A percentile compares a stretch with the other conserved stretches of the same genome.
These are phyloP conservation scores for Clavispora asparagi DNA, from an alignment of 805 yeast genomes.

Conservation along the genomic window DNA sequence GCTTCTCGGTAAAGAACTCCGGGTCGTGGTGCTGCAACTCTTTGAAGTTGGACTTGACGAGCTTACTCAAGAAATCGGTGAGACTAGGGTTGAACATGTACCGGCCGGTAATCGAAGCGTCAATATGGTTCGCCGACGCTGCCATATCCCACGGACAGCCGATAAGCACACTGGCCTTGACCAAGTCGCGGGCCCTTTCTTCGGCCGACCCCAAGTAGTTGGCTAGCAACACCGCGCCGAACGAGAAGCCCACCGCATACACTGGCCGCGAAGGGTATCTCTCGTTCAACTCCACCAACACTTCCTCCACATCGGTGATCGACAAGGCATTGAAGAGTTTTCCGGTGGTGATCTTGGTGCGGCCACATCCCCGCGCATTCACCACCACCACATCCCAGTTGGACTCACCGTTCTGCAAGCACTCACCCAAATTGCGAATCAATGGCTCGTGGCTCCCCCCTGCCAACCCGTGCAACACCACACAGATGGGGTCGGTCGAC, in stretches of 20 bases:
- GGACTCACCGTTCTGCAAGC: slow-evolving; percentile 19
- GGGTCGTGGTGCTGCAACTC: slow-evolving; percentile 25
- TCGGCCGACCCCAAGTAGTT: slow-evolving; percentile 67
- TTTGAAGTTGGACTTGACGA: slow-evolving; percentile 31
- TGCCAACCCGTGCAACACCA: slow-evolving; percentile 70
- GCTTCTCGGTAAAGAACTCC: slow-evolving; percentile 22
- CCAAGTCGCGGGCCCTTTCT: slow-evolving; percentile 22
- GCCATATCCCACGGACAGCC: slow-evolving; percentile 76
- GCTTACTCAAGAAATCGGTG: slow-evolving; percentile 25
- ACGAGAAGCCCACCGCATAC: slow-evolving; percentile 71
- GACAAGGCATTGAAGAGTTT: slow-evolving; percentile 65
- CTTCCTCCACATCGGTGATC: slow-evolving; percentile 61
- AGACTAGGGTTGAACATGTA: slow-evolving; percentile 32
- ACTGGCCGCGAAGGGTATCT: slow-evolving; percentile 58
- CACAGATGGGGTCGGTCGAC: slow-evolving; percentile 51
- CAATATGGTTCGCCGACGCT: slow-evolving; percentile 42
- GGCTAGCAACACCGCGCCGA: slow-evolving; percentile 68
- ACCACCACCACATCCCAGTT: slow-evolving; percentile 62
- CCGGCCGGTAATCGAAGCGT: slow-evolving; percentile 28
- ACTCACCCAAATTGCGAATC: slow-evolving; percentile 53
- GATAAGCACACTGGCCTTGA: slow-evolving; percentile 47
- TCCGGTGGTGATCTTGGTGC: slow-evolving; percentile 63
- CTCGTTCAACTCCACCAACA: slow-evolving; percentile 44
- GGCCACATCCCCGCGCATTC: slow-evolving; percentile 74
- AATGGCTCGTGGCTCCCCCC: slow-evolving; percentile 85